phyloP scores from a whole-genome alignment of 257 asterid species.

The Buddleja alternifolia region DNA sequence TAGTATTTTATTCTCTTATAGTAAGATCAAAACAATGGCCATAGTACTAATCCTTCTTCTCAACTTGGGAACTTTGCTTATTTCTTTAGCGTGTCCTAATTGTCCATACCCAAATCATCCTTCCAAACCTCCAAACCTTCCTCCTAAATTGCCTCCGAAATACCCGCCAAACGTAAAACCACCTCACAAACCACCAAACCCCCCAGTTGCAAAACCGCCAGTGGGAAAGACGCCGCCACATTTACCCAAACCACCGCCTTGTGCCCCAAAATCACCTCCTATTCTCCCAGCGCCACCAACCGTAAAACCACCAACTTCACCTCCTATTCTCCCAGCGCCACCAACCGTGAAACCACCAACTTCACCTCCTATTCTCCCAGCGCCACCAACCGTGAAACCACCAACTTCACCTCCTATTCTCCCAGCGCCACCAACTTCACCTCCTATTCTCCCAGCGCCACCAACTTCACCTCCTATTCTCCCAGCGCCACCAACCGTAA shows the following conservation, averaged over 20 bases:
- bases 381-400: constrained; percentile 27
- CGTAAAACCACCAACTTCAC: too few species aligned
- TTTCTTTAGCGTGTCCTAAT: constrained; percentile 58
- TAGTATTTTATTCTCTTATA: not conserved
- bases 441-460: too few species aligned
- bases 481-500: constrained; percentile 34
- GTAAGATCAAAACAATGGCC: not conserved
- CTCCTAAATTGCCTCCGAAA: constrained; percentile 19
- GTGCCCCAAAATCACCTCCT: too few species aligned
- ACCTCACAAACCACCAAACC: constrained; percentile 28
- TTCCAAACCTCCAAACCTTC: too few species aligned
- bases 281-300: not conserved
- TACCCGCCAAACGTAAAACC: constrained; percentile 12
- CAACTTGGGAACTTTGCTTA: constrained; percentile 44
- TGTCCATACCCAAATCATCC: constrained; percentile 55
- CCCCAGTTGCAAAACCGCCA: constrained; percentile 25
- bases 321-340: not conserved
- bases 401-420: too few species aligned
- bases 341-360: too few species aligned
- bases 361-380: not conserved
- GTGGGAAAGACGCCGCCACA: too few species aligned
- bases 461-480: constrained; percentile 32
- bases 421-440: too few species aligned
- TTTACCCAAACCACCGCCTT: constrained; percentile 10
- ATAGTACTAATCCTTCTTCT: constrained; percentile 40